A percentile compares a stretch with the other conserved stretches of the same genome.
Evolutionary conservation across 1,284 basidiomycete species (phyloP).

Genomic region (Pterulicium gracile): DNA sequence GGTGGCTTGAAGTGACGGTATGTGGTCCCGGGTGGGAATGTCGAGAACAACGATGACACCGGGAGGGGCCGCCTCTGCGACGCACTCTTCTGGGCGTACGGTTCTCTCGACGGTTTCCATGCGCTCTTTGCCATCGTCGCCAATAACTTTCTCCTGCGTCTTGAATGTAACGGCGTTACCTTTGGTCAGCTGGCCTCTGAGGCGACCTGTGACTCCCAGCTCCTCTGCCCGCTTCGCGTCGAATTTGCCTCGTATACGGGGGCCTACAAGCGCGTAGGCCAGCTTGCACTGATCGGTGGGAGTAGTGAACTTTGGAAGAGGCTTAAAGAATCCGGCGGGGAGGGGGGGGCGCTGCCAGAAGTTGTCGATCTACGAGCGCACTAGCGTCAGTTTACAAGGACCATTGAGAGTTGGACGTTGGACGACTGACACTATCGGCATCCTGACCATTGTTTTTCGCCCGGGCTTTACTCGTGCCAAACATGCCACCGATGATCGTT

Average conservation of each 20-base stretch:
- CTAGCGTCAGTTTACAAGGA: not conserved
- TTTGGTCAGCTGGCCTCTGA: slow-evolving; percentile 32
- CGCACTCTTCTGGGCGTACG: slow-evolving; percentile 47
- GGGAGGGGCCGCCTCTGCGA: slow-evolving; percentile 40
- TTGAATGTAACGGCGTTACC: slow-evolving; percentile 47
- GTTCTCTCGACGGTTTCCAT: slow-evolving; percentile 25
- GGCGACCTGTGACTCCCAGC: slow-evolving; percentile 58
- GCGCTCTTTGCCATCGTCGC: slow-evolving; percentile 16
- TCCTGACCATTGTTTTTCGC: not conserved
- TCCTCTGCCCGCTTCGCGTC: slow-evolving; percentile 55
- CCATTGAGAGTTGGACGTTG: not conserved
- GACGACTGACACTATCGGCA: not conserved
- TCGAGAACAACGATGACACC: slow-evolving; percentile 55
- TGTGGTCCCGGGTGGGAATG: slow-evolving; percentile 47
- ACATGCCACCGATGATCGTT: not conserved
- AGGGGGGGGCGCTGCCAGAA: slow-evolving; percentile 3
- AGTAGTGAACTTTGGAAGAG: slow-evolving; percentile 4
- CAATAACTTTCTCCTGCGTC: slow-evolving; percentile 29
- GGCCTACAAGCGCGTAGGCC: slow-evolving; percentile 71
- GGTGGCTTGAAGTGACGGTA: slow-evolving; percentile 44
- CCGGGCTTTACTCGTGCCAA: not conserved
- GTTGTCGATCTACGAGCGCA: not conserved
- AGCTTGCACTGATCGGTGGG: slow-evolving; percentile 8
- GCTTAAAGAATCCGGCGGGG: slow-evolving; percentile 6
- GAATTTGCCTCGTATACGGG: slow-evolving; percentile 80